phyloP scores from a whole-genome alignment of 1,284 basidiomycete genomes.

The Mixia osmundae region DNA sequence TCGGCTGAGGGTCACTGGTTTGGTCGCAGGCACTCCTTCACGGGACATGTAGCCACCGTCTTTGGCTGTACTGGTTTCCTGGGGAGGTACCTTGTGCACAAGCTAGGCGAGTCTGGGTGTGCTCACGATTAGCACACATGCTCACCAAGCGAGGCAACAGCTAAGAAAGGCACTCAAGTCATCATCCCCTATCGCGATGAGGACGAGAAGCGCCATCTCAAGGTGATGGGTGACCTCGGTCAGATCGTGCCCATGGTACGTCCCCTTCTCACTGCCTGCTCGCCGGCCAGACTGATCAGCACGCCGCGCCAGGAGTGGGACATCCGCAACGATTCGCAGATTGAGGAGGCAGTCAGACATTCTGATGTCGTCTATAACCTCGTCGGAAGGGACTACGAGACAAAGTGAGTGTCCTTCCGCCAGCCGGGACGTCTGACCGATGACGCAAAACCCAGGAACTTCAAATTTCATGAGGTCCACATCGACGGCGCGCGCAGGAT shows the following conservation, averaged over 20 bases:
- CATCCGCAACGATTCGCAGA: slow-evolving; percentile 61
- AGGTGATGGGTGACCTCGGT: slow-evolving; percentile 85
- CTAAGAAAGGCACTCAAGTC: slow-evolving; percentile 79
- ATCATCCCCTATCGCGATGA: slow-evolving; percentile 90
- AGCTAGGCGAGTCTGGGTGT: slow-evolving; percentile 39
- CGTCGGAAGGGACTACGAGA: slow-evolving; percentile 70
- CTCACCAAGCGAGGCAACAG: slow-evolving; percentile 22
- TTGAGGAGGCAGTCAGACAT: slow-evolving; percentile 78
- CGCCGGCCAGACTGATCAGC: neutral
- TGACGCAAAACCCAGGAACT: slow-evolving; percentile 37
- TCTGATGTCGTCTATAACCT: slow-evolving; percentile 96
- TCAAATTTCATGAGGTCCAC: slow-evolving; percentile 52
- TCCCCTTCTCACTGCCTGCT: slow-evolving; percentile 6
- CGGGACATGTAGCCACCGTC: slow-evolving; percentile 79
- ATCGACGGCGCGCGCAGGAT: slow-evolving; percentile 40
- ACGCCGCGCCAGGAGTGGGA: slow-evolving; percentile 59
- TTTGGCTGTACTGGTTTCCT: slow-evolving; percentile 94
- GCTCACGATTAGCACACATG: slow-evolving; percentile 9
- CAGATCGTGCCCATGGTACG: slow-evolving; percentile 81
- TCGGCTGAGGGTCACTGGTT: neutral
- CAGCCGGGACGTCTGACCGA: neutral
- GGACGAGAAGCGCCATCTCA: slow-evolving; percentile 74
- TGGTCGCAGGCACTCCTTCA: slow-evolving; percentile 52
- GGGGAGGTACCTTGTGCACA: slow-evolving; percentile 77
- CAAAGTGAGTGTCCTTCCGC: slow-evolving; percentile 35